A percentile compares a stretch with the other conserved stretches of the same genome.
phyloP scores from a whole-genome alignment of 345 rosid genomes.

The Laguncularia racemosa region DNA sequence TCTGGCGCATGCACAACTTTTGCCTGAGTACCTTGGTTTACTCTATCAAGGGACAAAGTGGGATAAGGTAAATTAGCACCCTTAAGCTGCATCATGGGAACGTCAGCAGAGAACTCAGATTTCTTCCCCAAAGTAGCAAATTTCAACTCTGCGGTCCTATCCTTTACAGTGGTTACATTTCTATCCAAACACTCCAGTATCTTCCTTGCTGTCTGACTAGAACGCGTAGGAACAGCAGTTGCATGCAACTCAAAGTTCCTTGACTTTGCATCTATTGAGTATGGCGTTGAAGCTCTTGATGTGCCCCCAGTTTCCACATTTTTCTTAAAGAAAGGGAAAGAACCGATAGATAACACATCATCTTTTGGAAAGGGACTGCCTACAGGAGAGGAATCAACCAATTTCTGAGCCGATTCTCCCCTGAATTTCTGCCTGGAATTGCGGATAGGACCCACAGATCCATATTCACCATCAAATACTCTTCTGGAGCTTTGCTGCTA shows the following conservation, averaged over 20 bases:
- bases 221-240: conserved; percentile 58
- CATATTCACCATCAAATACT: conserved; percentile 28
- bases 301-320: conserved; percentile 38
- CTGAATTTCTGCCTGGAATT: conserved; percentile 34
- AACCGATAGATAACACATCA: conserved; percentile 16
- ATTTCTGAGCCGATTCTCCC: conserved; percentile 25
- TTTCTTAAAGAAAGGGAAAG: conserved; percentile 27
- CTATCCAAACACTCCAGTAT: conserved; percentile 81
- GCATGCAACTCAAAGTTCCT: conserved; percentile 32
- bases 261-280: conserved; percentile 23
- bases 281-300: conserved; percentile 27
- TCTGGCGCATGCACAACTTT: conserved; percentile 25
- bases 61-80: conserved; percentile 21
- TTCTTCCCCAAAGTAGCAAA: conserved; percentile 53
- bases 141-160: conserved; percentile 65
- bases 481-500: conserved; percentile 35
- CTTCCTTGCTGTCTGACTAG: conserved; percentile 69
- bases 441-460: conserved; percentile 72
- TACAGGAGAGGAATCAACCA: conserved; percentile 32
- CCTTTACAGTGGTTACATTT: conserved; percentile 53
- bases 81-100: conserved; percentile 12
- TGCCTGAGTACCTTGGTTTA: conserved; percentile 19
- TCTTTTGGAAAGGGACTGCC: conserved; percentile 28
- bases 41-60: conserved; percentile 15
- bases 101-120: conserved; percentile 27